Evolutionary conservation across 1,139 yeast genomes (phyloP).

Genomic region (Diutina rugosa): DNA sequence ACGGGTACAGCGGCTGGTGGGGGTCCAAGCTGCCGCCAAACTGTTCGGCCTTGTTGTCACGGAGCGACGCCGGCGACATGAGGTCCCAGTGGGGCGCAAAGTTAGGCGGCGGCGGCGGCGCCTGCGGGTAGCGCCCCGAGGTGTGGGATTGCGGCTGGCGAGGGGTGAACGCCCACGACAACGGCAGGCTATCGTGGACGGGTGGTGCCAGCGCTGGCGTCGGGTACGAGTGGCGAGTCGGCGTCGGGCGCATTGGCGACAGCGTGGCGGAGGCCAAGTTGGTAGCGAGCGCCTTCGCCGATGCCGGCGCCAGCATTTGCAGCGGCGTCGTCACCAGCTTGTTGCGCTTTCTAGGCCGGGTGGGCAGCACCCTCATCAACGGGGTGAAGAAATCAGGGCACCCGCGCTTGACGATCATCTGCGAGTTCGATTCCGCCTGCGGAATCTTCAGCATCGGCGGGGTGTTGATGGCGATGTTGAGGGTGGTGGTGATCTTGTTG

Average conservation of each 20-base stretch:
- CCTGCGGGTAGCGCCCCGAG: neutral
- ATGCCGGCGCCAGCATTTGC: neutral
- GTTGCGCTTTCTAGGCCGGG: constrained; percentile 8
- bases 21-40: neutral
- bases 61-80: neutral
- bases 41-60: neutral
- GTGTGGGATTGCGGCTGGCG: neutral
- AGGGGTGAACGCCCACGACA: neutral
- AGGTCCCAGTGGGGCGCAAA: neutral
- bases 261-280: neutral
- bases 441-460: constrained; percentile 11
- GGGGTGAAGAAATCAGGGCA: constrained; percentile 36
- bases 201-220: neutral
- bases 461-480: constrained; percentile 31
- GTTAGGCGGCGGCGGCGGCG: neutral
- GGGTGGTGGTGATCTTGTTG: constrained; percentile 14
- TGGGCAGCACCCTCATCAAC: constrained; percentile 32
- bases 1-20: neutral
- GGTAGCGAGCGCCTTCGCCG: neutral
- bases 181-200: neutral
- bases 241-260: neutral
- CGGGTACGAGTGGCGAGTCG: neutral
- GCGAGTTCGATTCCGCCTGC: constrained; percentile 22
- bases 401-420: constrained; percentile 24
- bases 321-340: neutral